These are phyloP conservation scores for Cucurbita argyrosperma DNA, from an alignment of 306 rosid genomes.

Conservation along the genomic window DNA sequence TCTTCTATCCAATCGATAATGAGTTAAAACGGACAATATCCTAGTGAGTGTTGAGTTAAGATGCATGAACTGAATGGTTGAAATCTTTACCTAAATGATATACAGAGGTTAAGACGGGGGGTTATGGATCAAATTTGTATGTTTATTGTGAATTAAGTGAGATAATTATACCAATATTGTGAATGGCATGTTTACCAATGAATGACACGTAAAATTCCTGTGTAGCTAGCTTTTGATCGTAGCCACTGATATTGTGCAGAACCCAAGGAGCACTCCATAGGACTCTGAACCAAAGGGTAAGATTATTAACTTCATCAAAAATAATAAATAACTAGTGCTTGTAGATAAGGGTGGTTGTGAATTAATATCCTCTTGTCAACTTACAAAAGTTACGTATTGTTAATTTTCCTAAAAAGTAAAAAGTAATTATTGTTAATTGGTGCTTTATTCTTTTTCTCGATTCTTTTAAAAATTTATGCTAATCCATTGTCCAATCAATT, in stretches of 20 bases:
- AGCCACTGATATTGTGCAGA: neutral
- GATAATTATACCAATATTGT: neutral
- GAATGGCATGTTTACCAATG: neutral
- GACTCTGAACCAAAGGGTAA: neutral
- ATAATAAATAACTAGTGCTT: neutral
- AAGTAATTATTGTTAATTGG: neutral
- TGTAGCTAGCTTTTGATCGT: neutral
- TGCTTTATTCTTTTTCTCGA: too few relatives aligned
- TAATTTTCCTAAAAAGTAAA: neutral
- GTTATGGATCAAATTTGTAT: too few relatives aligned
- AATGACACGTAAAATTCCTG: neutral
- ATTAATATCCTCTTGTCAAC: neutral
- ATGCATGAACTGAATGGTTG: too few relatives aligned
- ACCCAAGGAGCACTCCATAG: neutral
- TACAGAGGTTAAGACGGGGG: too few relatives aligned
- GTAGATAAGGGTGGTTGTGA: constrained; percentile 5
- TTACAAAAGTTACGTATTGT: neutral
- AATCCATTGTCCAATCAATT: too few relatives aligned
- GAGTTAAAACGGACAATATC: too few relatives aligned
- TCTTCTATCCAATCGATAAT: too few relatives aligned
- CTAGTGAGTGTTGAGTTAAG: too few relatives aligned
- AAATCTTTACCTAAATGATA: too few relatives aligned
- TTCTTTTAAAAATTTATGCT: too few relatives aligned
- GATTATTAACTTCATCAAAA: neutral
- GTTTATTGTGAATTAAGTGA: neutral